These are phyloP conservation scores for Agarophyton chilense DNA, from an alignment of 23 red algal species.

Conservation along the genomic window DNA sequence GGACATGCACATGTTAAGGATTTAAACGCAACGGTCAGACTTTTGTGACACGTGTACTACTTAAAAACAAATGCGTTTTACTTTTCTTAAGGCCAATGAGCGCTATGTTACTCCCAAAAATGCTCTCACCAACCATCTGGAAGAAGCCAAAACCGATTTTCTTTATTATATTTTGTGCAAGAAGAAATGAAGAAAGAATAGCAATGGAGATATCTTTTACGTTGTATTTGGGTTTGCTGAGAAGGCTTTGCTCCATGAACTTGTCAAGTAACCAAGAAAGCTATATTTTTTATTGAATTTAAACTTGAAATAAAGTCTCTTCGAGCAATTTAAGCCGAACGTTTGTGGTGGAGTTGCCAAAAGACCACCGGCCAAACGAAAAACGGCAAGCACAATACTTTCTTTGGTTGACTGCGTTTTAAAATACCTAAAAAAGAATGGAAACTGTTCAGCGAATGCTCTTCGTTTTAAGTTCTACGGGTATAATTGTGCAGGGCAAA, in stretches of 20 bases:
- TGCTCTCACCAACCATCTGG: too few species aligned
- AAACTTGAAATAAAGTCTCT: slow-evolving; percentile 43
- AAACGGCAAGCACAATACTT: slow-evolving; percentile 42
- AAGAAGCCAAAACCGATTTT: slow-evolving; percentile 1
- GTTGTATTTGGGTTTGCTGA: slow-evolving; percentile 49
- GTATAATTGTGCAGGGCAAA: slow-evolving; percentile 40
- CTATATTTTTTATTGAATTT: slow-evolving; percentile 34
- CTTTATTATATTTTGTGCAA: not conserved
- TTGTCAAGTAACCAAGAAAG: slow-evolving; percentile 32
- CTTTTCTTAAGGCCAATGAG: not conserved
- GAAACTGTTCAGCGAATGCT: not conserved
- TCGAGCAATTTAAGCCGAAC: not conserved
- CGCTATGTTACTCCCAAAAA: not conserved
- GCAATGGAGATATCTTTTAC: not conserved
- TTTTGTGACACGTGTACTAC: slow-evolving; percentile 38
- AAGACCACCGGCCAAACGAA: slow-evolving; percentile 67
- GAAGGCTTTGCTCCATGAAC: slow-evolving; percentile 17
- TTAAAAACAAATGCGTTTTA: not conserved
- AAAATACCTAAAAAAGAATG: not conserved
- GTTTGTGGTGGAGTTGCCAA: not conserved
- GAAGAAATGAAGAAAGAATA: not conserved
- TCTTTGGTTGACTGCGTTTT: slow-evolving; percentile 37
- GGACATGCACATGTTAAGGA: not conserved
- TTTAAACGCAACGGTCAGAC: not conserved
- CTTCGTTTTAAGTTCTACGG: slow-evolving; percentile 36